A percentile compares a stretch with the other conserved stretches of the same genome.
Conservation (phyloP, 495 filamentous ascomycete genomes). For the Penicillium maclennaniae region DNA sequence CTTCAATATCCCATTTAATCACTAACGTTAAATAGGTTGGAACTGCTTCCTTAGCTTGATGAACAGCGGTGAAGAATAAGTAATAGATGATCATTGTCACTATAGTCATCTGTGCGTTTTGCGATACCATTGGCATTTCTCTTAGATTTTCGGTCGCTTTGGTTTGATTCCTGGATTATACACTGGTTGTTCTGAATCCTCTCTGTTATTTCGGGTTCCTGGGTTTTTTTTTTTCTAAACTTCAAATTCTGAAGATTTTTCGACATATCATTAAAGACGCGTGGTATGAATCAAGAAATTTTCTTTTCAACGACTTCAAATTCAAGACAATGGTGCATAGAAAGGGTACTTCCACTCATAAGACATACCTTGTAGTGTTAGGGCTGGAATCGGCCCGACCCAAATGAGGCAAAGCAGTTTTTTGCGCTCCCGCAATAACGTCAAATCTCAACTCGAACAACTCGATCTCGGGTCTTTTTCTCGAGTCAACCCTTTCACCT, state of each 20-base stretch:
- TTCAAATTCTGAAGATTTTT: slow-evolving; percentile 6
- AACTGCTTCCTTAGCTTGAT: slow-evolving; percentile 91
- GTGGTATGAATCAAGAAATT: not conserved
- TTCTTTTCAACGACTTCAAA: no score
- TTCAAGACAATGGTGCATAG: not conserved
- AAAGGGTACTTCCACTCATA: not conserved
- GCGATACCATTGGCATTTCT: slow-evolving; percentile 25
- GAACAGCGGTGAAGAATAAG: slow-evolving; percentile 54
- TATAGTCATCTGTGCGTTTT: slow-evolving; percentile 6
- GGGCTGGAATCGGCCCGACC: slow-evolving; percentile 19
- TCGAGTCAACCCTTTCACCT: slow-evolving; percentile 8
- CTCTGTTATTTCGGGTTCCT: not conserved
- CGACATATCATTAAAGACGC: slow-evolving; percentile 14
- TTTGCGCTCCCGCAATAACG: slow-evolving; percentile 32
- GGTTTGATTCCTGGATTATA: slow-evolving; percentile 4
- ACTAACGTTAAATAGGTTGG: slow-evolving; percentile 63
- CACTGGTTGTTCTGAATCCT: slow-evolving; percentile 1
- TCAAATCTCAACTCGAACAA: slow-evolving; percentile 31
- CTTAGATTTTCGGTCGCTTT: slow-evolving; percentile 6
- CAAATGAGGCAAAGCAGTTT: slow-evolving; percentile 40
- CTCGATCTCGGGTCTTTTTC: slow-evolving; percentile 13
- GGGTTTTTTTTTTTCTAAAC: no score
- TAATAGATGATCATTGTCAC: not conserved
- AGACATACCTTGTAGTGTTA: not conserved
- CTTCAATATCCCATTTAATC: not conserved